A percentile compares a stretch with the other conserved stretches of the same genome.
These are phyloP conservation scores for Aspergillus cejpii DNA, from an alignment of 2,329 filamentous ascomycete genomes.

Conservation along the genomic window DNA sequence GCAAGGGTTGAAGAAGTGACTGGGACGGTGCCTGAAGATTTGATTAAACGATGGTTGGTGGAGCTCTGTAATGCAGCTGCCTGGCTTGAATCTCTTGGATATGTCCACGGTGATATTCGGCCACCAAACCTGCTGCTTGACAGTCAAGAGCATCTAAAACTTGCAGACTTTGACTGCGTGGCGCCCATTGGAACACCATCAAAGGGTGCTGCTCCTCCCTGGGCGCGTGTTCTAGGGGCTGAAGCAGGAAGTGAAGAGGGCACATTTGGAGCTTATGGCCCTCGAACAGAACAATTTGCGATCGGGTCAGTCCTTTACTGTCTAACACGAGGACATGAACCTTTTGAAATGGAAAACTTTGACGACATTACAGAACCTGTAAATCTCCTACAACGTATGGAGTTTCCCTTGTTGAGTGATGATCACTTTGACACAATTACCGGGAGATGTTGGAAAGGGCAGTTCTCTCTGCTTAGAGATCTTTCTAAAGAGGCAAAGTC, in stretches of 20 bases:
- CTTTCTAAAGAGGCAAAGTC: slow-evolving; percentile 4
- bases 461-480: neutral
- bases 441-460: slow-evolving; percentile 5
- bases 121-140: slow-evolving; percentile 16
- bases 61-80: slow-evolving; percentile 13
- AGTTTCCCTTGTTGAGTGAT: slow-evolving; percentile 1
- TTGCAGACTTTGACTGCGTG: slow-evolving; percentile 16
- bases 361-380: slow-evolving; percentile 2
- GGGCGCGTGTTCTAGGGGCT: slow-evolving; percentile 3
- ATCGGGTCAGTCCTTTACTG: slow-evolving; percentile 9
- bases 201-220: slow-evolving; percentile 4
- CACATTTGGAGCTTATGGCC: slow-evolving; percentile 4
- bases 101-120: slow-evolving; percentile 15
- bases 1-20: neutral
- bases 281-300: slow-evolving; percentile 11
- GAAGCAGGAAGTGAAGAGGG: slow-evolving; percentile 8
- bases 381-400: slow-evolving; percentile 2
- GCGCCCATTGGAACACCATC: slow-evolving; percentile 2
- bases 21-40: slow-evolving; percentile 1
- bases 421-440: slow-evolving; percentile 2
- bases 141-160: slow-evolving; percentile 13
- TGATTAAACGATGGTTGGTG: slow-evolving; percentile 12
- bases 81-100: slow-evolving; percentile 15
- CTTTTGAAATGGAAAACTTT: slow-evolving; percentile 3
- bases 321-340: slow-evolving; percentile 4